A percentile compares a stretch with the other conserved stretches of the same genome.
Conservation (phyloP, 176 grass and related monocot genomes). For the Tuctoria greenei region DNA sequence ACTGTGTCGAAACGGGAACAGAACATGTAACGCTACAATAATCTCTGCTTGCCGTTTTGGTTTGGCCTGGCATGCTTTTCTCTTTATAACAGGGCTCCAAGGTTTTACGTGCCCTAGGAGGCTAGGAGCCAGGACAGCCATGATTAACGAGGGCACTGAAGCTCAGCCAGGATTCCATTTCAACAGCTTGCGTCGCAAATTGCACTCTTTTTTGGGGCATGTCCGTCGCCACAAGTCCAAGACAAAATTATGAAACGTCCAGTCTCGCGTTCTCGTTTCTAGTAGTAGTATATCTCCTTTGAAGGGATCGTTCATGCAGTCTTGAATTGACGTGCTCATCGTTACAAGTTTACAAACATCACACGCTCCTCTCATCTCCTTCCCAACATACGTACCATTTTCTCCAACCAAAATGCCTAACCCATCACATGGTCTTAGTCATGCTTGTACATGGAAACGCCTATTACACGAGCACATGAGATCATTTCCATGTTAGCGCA, state of each 20-base stretch:
- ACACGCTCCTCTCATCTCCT: not conserved
- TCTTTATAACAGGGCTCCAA: not conserved
- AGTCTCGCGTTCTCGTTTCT: not conserved
- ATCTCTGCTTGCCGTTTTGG: not conserved
- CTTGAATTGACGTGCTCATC: not conserved
- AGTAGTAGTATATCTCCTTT: not conserved
- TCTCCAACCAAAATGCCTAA: not conserved
- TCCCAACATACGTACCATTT: not conserved
- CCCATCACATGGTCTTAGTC: not conserved
- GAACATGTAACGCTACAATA: not conserved
- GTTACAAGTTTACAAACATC: not conserved
- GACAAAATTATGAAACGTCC: slow-evolving; percentile 15
- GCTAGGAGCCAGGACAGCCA: slow-evolving; percentile 9
- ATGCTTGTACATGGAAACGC: not conserved
- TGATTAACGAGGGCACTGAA: slow-evolving; percentile 13
- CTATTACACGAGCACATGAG: not conserved
- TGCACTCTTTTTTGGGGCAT: not conserved
- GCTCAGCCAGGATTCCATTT: slow-evolving; percentile 5
- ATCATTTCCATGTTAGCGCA: not conserved
- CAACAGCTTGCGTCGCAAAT: not conserved
- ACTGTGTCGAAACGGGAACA: not conserved
- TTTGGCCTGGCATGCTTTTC: not conserved
- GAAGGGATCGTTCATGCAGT: not conserved
- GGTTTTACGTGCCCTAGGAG: not conserved
- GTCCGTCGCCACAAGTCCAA: slow-evolving; percentile 5